These are phyloP conservation scores for Earliella scabrosa DNA, from an alignment of 1,284 basidiomycete species.

Conservation along the genomic window DNA sequence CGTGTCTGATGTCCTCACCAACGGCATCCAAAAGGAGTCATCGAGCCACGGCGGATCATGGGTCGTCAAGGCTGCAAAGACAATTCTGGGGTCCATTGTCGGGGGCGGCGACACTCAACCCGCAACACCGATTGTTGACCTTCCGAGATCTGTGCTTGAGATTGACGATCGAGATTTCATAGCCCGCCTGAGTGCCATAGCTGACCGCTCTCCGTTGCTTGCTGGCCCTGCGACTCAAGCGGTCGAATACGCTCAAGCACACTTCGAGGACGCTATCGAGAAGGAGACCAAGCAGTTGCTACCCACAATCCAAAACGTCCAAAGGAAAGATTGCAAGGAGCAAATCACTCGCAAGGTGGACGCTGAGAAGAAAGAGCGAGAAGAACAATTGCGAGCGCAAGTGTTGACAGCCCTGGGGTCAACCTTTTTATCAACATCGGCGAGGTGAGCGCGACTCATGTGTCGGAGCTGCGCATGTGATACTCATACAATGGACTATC, in stretches of 20 bases:
- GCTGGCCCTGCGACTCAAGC: neutral
- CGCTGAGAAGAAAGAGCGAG: neutral
- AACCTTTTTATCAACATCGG: neutral
- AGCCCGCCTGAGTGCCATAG: neutral
- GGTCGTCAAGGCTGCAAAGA: neutral
- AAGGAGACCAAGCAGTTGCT: constrained; percentile 12
- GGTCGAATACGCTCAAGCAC: neutral
- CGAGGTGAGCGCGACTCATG: neutral
- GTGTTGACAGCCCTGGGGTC: neutral
- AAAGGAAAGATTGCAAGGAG: constrained; percentile 18
- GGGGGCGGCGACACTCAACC: no score
- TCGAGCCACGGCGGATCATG: neutral
- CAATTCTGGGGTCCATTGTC: no score
- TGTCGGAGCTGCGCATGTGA: neutral
- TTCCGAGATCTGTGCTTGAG: neutral
- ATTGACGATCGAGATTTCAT: constrained; percentile 2
- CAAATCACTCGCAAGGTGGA: constrained; percentile 8
- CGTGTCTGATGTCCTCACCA: neutral
- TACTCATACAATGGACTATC: no score
- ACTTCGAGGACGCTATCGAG: constrained; percentile 3
- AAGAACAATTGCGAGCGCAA: neutral
- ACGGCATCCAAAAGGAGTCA: neutral
- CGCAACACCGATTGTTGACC: neutral
- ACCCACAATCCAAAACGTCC: constrained; percentile 18
- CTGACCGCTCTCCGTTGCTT: neutral